phyloP scores from a whole-genome alignment of 2,329 filamentous ascomycete genomes.

The Colletotrichum trifolii region DNA sequence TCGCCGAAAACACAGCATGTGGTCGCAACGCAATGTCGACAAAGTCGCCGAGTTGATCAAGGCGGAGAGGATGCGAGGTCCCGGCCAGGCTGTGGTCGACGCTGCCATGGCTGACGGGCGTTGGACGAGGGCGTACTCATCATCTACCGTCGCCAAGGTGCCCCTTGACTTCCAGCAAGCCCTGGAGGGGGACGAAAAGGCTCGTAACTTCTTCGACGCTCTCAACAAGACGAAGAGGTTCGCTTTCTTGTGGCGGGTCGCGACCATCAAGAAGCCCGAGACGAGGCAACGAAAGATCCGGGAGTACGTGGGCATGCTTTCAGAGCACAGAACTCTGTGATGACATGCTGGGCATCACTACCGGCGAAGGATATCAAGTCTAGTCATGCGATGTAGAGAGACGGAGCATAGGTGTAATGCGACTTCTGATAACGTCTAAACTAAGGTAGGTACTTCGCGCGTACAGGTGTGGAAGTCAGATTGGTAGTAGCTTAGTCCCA shows the following conservation, averaged over 20 bases:
- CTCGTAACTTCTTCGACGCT: slow-evolving; percentile 52
- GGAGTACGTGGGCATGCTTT: slow-evolving; percentile 53
- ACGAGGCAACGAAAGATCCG: slow-evolving; percentile 52
- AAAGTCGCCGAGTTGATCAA: slow-evolving; percentile 58
- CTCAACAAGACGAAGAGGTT: slow-evolving; percentile 60
- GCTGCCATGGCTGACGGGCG: slow-evolving; percentile 67
- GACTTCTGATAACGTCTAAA: too few species aligned
- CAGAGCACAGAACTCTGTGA: slow-evolving; percentile 45
- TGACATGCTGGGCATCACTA: not conserved
- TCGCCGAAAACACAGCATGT: slow-evolving; percentile 63
- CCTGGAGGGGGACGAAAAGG: slow-evolving; percentile 49
- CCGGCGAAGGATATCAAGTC: too few species aligned
- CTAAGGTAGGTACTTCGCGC: too few species aligned
- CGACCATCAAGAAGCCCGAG: slow-evolving; percentile 52
- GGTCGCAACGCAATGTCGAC: slow-evolving; percentile 69
- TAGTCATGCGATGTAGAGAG: too few species aligned
- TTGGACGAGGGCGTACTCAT: slow-evolving; percentile 68
- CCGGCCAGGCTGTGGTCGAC: slow-evolving; percentile 62
- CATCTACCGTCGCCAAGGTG: slow-evolving; percentile 56
- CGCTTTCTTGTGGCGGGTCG: slow-evolving; percentile 56
- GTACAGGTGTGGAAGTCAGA: too few species aligned
- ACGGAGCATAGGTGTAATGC: too few species aligned
- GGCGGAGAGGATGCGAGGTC: slow-evolving; percentile 59
- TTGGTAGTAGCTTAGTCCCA: too few species aligned
- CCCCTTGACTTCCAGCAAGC: slow-evolving; percentile 61